These are phyloP conservation scores for Orychophragmus violaceus DNA, from an alignment of 345 rosid species.

Conservation along the genomic window DNA sequence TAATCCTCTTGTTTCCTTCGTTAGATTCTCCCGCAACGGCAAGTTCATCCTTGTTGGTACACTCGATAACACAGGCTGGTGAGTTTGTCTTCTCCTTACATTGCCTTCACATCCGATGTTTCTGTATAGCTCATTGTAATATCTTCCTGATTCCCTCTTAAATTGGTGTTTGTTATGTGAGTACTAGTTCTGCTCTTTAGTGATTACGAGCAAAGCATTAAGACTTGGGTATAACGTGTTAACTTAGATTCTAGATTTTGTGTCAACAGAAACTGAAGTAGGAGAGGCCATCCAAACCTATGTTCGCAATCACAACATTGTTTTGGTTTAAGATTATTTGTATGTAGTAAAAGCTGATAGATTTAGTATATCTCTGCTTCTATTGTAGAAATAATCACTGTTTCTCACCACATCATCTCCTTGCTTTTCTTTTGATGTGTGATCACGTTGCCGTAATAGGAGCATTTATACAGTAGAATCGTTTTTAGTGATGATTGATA, in stretches of 20 bases:
- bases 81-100: conserved; percentile 12
- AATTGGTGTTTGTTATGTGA: conserved; percentile 3
- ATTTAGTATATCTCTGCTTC: background rate
- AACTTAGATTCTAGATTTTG: conserved; percentile 6
- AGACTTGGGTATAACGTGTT: background rate
- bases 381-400: no score
- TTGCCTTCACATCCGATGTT: background rate
- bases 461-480: no score
- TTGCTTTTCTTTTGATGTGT: no score
- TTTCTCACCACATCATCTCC: no score
- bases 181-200: background rate
- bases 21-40: no score
- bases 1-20: no score
- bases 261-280: background rate
- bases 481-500: no score
- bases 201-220: background rate
- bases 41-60: conserved; percentile 91
- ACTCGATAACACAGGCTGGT: conserved; percentile 82
- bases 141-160: no score
- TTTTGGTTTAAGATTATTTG: background rate
- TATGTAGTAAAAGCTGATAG: background rate
- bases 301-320: background rate
- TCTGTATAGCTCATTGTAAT: background rate
- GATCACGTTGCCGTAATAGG: no score
- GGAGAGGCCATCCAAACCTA: background rate